Evolutionary conservation across 2,329 filamentous ascomycete genomes (phyloP).

Genomic region (Elsinoe arachidis): DNA sequence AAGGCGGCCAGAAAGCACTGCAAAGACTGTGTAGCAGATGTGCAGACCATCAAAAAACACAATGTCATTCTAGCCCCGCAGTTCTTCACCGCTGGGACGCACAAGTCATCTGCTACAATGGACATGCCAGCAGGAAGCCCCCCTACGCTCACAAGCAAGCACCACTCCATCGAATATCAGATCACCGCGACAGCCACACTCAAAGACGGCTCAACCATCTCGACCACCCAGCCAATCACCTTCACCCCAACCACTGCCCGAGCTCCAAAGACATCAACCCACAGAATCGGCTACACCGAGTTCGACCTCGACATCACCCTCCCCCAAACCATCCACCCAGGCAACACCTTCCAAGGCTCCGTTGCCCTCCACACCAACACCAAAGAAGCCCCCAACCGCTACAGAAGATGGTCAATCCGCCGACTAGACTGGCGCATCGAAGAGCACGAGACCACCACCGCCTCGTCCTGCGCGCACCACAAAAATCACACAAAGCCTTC

Average conservation of each 20-base stretch:
- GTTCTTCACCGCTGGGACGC: background rate
- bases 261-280: background rate
- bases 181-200: background rate
- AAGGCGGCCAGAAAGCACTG: background rate
- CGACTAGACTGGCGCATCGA: background rate
- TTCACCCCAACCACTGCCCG: background rate
- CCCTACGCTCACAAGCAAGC: background rate
- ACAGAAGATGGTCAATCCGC: background rate
- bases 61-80: background rate
- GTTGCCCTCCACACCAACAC: background rate
- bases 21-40: background rate
- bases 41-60: background rate
- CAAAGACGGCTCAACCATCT: background rate
- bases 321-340: background rate
- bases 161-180: background rate
- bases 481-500: background rate
- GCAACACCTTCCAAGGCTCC: background rate
- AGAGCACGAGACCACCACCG: background rate
- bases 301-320: background rate
- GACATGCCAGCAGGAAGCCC: background rate
- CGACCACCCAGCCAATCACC: background rate
- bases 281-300: background rate
- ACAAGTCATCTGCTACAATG: background rate
- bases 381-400: background rate
- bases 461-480: background rate